A percentile compares a stretch with the other conserved stretches of the same genome.
Evolutionary conservation across 129 eudicot genomes (phyloP).

Genomic region (Pseudognaphalium luteoalbum): DNA sequence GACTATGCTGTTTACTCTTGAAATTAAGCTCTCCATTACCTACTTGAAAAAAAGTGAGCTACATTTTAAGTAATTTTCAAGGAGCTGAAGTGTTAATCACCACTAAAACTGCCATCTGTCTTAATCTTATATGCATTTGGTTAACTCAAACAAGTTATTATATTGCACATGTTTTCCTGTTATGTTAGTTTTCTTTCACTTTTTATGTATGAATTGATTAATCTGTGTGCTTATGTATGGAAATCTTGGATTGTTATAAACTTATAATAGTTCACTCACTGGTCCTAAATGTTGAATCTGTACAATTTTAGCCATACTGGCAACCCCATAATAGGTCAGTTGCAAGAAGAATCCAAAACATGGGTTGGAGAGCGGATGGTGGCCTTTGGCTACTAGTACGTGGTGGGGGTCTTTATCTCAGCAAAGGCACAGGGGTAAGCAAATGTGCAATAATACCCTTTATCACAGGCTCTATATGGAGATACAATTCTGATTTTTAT

Average conservation of each 20-base stretch:
- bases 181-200: neutral
- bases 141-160: neutral
- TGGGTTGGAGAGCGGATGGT: slow-evolving; percentile 99
- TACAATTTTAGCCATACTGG: slow-evolving; percentile 84
- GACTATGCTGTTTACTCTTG: neutral
- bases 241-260: neutral
- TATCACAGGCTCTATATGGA: neutral
- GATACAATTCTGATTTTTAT: neutral
- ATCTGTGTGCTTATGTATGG: neutral
- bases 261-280: neutral
- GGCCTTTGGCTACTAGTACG: slow-evolving; percentile 99
- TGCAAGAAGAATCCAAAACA: slow-evolving; percentile 95
- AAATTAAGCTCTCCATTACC: neutral
- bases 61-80: too few relatives aligned
- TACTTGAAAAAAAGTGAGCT: neutral
- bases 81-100: too few relatives aligned
- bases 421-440: slow-evolving; percentile 96
- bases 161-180: neutral
- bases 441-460: neutral
- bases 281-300: slow-evolving; percentile 13
- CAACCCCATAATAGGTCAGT: slow-evolving; percentile 95
- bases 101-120: neutral
- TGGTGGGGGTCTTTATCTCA: slow-evolving; percentile 98
- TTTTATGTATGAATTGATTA: slow-evolving; percentile 7
- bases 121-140: neutral